Evolutionary conservation across 1,284 basidiomycete species (phyloP), one percentile per base, ranked within the genome.

Genomic region (Mycena sp.): DNA sequence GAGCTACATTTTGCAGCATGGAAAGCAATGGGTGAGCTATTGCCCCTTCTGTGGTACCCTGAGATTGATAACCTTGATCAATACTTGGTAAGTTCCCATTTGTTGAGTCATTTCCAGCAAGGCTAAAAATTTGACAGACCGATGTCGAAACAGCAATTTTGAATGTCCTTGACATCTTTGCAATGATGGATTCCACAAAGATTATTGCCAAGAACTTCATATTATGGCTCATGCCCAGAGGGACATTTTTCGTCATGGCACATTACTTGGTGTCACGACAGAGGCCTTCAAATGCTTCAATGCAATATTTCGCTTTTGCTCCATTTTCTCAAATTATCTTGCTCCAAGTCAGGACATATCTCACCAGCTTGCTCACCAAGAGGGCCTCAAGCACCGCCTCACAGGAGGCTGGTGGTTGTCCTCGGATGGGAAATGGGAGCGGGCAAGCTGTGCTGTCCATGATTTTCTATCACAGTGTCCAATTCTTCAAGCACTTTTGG

Each of bases 251-350:
- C 64, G 67, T 1, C 77, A 78, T 70, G 78, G 80, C 10, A 80
- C 78, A n/a, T 55, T 74, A 3, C 61, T 80, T 17, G 62, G 73
- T 0, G 62, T 71, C 38, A 66, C 74, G 26, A 80, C 77, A 0
- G 76, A 82, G 55, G 61, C 69, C 0, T 79, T 75, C 64, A 78
- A 81, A 46, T 72, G 66, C 19, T 80, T 73, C 58, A 81, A 81
- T 65, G 69, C 69, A 6, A 64, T 80, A 9, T 80, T 80, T 58
- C 68, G 76, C 0, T 53, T 63, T 6, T 77, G 74, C 52, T 77
- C 74, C 6, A 69, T 81, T 26, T 55, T 73, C 7, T 77, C 73
- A 25, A 81, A 81, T 48, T 77, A 77, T 37, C 73, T 72, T 3
- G 73, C 79, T 4, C 79, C 79, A 14, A 80, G 79, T 59, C 74